Base-by-base conservation (phyloP, 345 rosid genomes). In the Lepidium africanum region DNA sequence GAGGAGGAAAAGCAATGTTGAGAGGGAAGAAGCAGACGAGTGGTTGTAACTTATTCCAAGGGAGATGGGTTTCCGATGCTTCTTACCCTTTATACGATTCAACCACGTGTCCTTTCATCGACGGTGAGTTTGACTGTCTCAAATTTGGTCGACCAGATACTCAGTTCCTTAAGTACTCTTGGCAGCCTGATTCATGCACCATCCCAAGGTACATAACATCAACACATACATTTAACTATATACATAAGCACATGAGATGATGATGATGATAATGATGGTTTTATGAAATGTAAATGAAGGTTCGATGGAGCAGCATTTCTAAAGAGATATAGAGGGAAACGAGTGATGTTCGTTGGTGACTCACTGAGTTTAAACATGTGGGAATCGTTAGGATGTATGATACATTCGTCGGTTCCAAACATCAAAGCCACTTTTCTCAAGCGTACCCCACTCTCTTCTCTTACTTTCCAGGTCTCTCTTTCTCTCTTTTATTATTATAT, bases 321-420 rank as follows among this genome's bases (percentile, higher is more conserved):
- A 76, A 71, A 52, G 65, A 92, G 74, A 78, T 86, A 87, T 90
- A 83, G 90, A 61, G 98, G 98, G 76, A 92, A 92, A 80, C 87
- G 84, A 86, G 87, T 92, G 32, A 92, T 92, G 98, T 92, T 92
- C 62, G 98, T 92, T 42, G 98, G 98, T 4, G 98, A 92, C 81
- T 92, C 98, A 62, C 83, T 92, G 78, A 90, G 93, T 79, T 65
- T 71, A 56, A 90, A 92, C 81, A 91, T 88, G 74, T 90, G 89
- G 89, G 78, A 80, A 75, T 92, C 98, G 12, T 72, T 92, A 17
- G 75, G 83, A 27, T 92, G 98, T 75, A 71, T 92, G 92, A 73
- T 92, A 59, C 79, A 86, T 53, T 51, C 93, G 21, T 86, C 83
- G 80, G 86, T 88, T 2, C 91, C 96, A 5, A 73, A 83, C 59